A percentile compares a stretch with the other conserved stretches of the same genome.
These are phyloP conservation scores for Macaranga tanarius DNA, from an alignment of 441 rosid genomes.

Conservation along the genomic window DNA sequence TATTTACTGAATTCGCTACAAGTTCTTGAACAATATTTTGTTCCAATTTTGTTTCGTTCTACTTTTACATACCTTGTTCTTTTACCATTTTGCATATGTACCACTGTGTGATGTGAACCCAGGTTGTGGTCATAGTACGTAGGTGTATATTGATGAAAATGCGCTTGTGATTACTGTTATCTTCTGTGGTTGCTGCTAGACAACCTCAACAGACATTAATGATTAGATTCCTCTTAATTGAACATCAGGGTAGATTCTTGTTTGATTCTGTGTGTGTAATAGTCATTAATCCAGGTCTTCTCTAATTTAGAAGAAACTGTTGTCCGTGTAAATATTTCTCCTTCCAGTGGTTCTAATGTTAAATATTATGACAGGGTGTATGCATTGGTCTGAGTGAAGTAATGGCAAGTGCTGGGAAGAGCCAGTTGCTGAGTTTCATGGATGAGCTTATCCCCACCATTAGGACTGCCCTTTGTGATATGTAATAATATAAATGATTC, in stretches of 20 bases:
- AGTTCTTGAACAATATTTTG: background rate
- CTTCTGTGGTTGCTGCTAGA: background rate
- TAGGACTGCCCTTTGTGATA: slow-evolving; percentile 97
- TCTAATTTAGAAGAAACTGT: background rate
- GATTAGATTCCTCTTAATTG: background rate
- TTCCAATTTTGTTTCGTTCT: background rate
- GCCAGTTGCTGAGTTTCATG: slow-evolving; percentile 93
- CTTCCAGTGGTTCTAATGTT: slow-evolving; percentile 10
- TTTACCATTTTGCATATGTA: background rate
- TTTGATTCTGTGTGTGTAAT: background rate
- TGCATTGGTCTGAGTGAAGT: slow-evolving; percentile 99
- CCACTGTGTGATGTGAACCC: background rate
- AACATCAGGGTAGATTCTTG: background rate
- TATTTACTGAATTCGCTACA: background rate
- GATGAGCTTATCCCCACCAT: slow-evolving; percentile 95
- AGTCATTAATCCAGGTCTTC: background rate
- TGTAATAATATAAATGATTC: slow-evolving; percentile 45
- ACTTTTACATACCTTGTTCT: background rate
- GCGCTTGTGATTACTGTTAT: background rate
- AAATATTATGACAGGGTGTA: slow-evolving; percentile 69
- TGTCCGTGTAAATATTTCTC: background rate
- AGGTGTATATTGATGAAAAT: background rate
- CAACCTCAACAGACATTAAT: background rate
- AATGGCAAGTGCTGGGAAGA: slow-evolving; percentile 98
- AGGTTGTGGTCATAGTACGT: background rate